Conservation (phyloP, 345 rosid species). For the Eucalyptus decipiens region DNA sequence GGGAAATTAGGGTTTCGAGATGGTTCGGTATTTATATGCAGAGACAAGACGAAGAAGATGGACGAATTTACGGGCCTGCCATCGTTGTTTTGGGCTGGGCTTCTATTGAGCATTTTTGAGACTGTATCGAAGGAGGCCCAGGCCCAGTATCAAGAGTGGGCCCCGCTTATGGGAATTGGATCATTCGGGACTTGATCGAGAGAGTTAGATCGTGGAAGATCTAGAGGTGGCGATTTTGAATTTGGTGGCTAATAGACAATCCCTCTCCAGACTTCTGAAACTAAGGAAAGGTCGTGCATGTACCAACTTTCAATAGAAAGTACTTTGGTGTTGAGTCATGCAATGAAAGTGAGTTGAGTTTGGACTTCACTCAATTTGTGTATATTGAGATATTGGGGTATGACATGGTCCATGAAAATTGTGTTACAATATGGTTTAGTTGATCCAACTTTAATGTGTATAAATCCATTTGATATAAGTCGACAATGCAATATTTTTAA, state of each 20-base stretch:
- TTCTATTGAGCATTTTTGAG: background rate
- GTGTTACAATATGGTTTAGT: fast-evolving
- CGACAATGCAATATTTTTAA: fast-evolving
- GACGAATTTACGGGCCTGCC: background rate
- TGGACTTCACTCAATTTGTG: background rate
- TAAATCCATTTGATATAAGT: background rate
- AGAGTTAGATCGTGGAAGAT: background rate
- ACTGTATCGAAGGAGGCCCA: background rate
- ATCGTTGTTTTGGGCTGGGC: background rate
- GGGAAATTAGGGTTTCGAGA: background rate
- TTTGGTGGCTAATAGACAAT: fast-evolving
- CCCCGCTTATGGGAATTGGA: background rate
- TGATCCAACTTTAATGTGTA: background rate
- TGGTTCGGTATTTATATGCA: background rate
- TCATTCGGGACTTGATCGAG: background rate
- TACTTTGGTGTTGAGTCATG: fast-evolving
- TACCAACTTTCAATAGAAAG: no score
- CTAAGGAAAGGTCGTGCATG: no score
- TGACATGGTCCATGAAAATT: background rate
- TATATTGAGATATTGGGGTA: fast-evolving
- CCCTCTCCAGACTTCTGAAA: fast-evolving
- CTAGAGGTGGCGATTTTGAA: background rate
- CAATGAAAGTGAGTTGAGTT: background rate
- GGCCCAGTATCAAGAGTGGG: background rate
- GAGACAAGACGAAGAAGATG: background rate